phyloP scores from a whole-genome alignment of 164 flowering plant species.

The grape (Vitis vinifera) region DNA sequence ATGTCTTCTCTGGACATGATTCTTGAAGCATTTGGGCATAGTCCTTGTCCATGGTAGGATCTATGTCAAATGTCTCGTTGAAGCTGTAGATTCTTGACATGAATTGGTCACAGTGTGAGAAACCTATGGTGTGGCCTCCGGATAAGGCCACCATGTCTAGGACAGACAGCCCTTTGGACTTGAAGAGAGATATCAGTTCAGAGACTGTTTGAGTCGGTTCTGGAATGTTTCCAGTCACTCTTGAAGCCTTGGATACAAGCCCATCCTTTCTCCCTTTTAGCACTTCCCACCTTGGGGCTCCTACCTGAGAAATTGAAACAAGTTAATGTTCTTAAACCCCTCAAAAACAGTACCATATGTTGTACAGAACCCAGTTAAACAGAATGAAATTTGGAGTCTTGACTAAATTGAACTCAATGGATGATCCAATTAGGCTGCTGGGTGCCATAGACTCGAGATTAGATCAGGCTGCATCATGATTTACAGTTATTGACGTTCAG shows the following conservation, averaged over 20 bases:
- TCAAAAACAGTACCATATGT: too few relatives aligned
- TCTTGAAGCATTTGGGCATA: neutral
- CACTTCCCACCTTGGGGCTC: conserved; percentile 5
- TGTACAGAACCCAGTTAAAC: too few relatives aligned
- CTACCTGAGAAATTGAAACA: neutral
- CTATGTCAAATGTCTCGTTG: neutral
- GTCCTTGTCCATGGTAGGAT: neutral
- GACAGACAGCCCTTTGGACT: neutral
- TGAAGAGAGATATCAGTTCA: neutral
- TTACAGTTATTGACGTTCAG: too few relatives aligned
- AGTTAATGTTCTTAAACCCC: too few relatives aligned
- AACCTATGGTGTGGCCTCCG: conserved; percentile 11
- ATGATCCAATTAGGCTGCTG: too few relatives aligned
- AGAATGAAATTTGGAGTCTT: too few relatives aligned
- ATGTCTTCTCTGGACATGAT: neutral
- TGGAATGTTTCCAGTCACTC: neutral
- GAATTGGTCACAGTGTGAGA: conserved; percentile 2
- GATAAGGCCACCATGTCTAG: conserved; percentile 4
- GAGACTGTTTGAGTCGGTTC: neutral
- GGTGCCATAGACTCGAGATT: too few relatives aligned
- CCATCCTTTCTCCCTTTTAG: conserved; percentile 7
- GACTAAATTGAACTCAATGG: too few relatives aligned
- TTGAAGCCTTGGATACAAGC: neutral
- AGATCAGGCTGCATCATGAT: too few relatives aligned
- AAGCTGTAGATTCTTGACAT: neutral